Base-by-base conservation (phyloP, 208 protist species). In the Wallacemonas sp. region DNA sequence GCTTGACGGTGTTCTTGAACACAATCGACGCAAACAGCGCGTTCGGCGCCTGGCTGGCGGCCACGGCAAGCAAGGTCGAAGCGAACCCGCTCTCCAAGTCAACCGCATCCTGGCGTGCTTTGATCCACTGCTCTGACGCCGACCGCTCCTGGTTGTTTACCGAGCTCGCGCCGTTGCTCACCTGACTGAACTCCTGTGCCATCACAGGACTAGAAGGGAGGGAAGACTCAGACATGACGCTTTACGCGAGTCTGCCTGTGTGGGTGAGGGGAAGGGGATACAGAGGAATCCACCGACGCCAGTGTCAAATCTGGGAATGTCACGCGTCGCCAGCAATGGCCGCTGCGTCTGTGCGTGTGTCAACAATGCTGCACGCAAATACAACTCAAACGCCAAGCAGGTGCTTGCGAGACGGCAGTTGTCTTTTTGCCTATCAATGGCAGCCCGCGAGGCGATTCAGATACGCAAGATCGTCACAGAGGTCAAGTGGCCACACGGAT, bases 1-100 rank as follows among this genome's bases (percentile, higher is more conserved):
- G 52, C 76, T 89, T 91, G 19, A 96, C 78, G 10, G 83, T 93
- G 64, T 96, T 96, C 70, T 96, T 96, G 22, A 96, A 75, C 22
- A 85, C 76, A 59, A 96, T 89, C 37, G 87, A 83, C 57, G 67
- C 83, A 71, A 93, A 95, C 63, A 67, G 42, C 27, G 72, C 59
- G 37, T 70, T 42, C 9, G 79, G 55, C 17, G 74, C 50, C 19
- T 61, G 38, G 19, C 58, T 59, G n/a, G 60, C 70, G 8, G 73
- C 63, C 22, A 87, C 58, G 30, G 81, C 68, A 19, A 93, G 77
- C 15, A 92, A 78, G 46, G 89, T 61, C 9, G 66, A 39, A 3
- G 91, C 75, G 69, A 95, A 91, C 2, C 90, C 90, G 29, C 54
- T 63, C 50, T 95, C 81, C 34, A 75, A 38, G 45, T 92, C 85